Evolutionary conservation across 2,329 filamentous ascomycete genomes (phyloP), one percentile per base, ranked within the genome.

Genomic region (Colletotrichum sojae): DNA sequence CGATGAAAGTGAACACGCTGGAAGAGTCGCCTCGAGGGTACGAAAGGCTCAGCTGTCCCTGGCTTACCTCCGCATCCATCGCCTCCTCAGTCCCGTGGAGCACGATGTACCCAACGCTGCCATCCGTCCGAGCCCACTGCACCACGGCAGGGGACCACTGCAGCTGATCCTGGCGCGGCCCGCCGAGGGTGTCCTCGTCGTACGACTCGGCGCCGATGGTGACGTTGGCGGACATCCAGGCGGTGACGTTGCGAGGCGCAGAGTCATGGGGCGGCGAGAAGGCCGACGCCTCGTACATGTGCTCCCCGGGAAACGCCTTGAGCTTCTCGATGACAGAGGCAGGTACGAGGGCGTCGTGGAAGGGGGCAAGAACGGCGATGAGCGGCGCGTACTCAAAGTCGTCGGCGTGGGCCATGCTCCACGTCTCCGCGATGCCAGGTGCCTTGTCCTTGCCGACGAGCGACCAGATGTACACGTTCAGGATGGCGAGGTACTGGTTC

Each of bases 121-220:
- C 80, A 5, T 80, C 81, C 8, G 80, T 4, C n/a, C 62, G 45
- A 4, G 56, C 74, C 89, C 88, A 91, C 72, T 91, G 89, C 0
- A 88, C 82, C 5, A 90, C 84, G 0, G 86, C 85, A 0, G 89
- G 89, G 57, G 86, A 89, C 76, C 89, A 91, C 0, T 85, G 83
- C 9, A 76, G 80, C 2, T 82, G 82, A 43, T 85, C 86, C 59
- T 82, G 81, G 1, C 83, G 80, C 10, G 85, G 84, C 0, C 89
- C 89, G 12, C 88, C 89, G 2, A 89, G 75, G 0, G 83, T 82
- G 43, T 82, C 84, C 75, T 90, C 84, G 10, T 85, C 82, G 71
- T 88, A 89, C 0, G 86, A 85, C 73, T 89, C 84, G 0, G 85
- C 87, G 39, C 89, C 89, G 66, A 91, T 89, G 13, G 85, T 89